Conservation (phyloP, 768 basidiomycete species). For the Phlebiopsis flavidoalba region DNA sequence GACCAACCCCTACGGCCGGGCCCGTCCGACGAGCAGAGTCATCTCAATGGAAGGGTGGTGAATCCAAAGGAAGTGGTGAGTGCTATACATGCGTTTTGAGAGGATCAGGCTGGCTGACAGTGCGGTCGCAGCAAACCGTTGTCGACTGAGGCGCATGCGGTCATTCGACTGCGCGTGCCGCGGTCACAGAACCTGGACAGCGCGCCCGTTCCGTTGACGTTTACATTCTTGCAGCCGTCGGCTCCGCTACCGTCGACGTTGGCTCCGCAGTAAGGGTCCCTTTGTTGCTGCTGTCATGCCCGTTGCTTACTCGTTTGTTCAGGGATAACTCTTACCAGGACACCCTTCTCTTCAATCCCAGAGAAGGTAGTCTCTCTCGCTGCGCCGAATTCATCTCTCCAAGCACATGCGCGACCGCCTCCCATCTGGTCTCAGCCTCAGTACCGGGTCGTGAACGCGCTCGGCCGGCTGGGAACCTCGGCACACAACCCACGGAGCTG, state of each 20-base stretch:
- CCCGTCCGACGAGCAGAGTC: conserved; percentile 53
- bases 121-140: conserved; percentile 38
- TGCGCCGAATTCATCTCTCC: conserved; percentile 47
- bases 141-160: conserved; percentile 48
- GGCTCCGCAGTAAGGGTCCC: conserved; percentile 5
- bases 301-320: not conserved
- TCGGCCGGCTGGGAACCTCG: conserved; percentile 24
- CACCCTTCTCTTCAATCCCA: conserved; percentile 61
- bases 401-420: conserved; percentile 25
- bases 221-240: conserved; percentile 44
- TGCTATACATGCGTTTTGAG: not conserved
- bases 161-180: conserved; percentile 45
- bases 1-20: conserved; percentile 76
- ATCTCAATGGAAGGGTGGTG: conserved; percentile 51
- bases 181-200: conserved; percentile 21
- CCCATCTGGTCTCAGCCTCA: conserved; percentile 37
- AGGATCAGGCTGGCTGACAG: not conserved
- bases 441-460: conserved; percentile 48
- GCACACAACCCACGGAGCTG: conserved; percentile 26
- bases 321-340: conserved; percentile 48
- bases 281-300: no score
- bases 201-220: conserved; percentile 40
- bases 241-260: conserved; percentile 33
- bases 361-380: conserved; percentile 47
- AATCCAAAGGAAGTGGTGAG: conserved; percentile 49